Conservation (phyloP, 1,284 basidiomycete genomes). For the Amylostereum areolatum region DNA sequence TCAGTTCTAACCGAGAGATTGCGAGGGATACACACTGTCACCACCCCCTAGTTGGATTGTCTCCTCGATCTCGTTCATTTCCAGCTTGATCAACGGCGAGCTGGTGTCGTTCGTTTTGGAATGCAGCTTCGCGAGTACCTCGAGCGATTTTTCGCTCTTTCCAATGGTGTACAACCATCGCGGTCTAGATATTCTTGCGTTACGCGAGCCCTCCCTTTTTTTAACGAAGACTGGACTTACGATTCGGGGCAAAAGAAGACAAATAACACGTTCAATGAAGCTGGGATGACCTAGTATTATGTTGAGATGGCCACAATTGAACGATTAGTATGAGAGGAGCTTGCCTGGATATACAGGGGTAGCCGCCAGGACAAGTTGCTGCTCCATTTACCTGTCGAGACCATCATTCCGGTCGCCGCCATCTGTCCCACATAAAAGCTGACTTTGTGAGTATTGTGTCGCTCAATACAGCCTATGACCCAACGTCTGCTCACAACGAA, state of each 20-base stretch:
- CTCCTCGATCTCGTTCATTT: constrained; percentile 49
- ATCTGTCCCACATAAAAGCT: constrained; percentile 54
- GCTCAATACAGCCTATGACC: not conserved
- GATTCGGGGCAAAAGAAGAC: constrained; percentile 44
- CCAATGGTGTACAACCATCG: constrained; percentile 46
- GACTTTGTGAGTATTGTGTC: not conserved
- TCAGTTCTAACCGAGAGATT: not conserved
- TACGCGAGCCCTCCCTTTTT: not conserved
- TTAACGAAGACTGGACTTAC: constrained; percentile 20
- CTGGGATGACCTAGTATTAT: constrained; percentile 32
- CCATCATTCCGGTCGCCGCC: constrained; percentile 43
- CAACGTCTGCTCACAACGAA: constrained; percentile 30
- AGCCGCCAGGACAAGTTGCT: constrained; percentile 43
- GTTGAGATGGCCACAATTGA: no score
- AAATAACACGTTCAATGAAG: constrained; percentile 37
- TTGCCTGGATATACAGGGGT: constrained; percentile 42
- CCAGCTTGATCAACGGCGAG: constrained; percentile 44
- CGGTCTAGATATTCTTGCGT: constrained; percentile 27
- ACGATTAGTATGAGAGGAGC: not conserved
- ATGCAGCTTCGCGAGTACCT: constrained; percentile 40
- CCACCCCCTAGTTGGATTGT: constrained; percentile 37
- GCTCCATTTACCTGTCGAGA: constrained; percentile 38
- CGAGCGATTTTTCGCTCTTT: constrained; percentile 32
- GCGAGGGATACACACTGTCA: constrained; percentile 28
- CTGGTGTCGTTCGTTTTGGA: constrained; percentile 38